Evolutionary conservation across 108 stramenopile genomes (phyloP).

Genomic region (Cylindrotheca fusiformis): DNA sequence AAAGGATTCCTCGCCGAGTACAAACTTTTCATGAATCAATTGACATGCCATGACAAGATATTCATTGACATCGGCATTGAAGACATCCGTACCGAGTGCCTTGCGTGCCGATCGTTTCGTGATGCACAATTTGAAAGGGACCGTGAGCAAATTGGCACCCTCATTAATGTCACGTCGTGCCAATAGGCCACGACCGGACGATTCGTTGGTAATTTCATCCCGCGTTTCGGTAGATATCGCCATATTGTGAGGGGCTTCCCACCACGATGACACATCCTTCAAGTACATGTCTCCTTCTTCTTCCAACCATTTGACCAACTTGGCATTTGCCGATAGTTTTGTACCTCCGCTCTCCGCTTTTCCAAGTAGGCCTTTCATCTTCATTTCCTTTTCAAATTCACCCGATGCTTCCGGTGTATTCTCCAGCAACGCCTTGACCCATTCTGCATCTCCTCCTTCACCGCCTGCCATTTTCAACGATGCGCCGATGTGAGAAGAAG

Average conservation of each 20-base stretch:
- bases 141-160: constrained; percentile 83
- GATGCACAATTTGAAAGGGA: constrained; percentile 85
- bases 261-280: constrained; percentile 82
- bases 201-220: constrained; percentile 92
- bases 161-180: constrained; percentile 87
- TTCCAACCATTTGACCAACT: constrained; percentile 76
- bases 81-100: constrained; percentile 70
- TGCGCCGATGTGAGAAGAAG: no score
- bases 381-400: constrained; percentile 81
- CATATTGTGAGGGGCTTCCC: constrained; percentile 93
- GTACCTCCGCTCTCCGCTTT: constrained; percentile 44
- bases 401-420: constrained; percentile 48
- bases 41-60: constrained; percentile 94
- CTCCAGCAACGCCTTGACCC: constrained; percentile 76
- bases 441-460: constrained; percentile 72
- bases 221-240: constrained; percentile 89
- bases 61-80: constrained; percentile 83
- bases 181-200: constrained; percentile 88
- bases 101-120: constrained; percentile 82
- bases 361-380: constrained; percentile 75
- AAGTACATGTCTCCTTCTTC: constrained; percentile 79
- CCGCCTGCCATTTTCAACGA: constrained; percentile 77
- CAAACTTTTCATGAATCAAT: constrained; percentile 85
- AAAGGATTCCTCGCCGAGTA: constrained; percentile 63
- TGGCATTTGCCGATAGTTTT: constrained; percentile 72